Conservation (phyloP, 768 basidiomycete species). For the Suillus fuscotomentosus region DNA sequence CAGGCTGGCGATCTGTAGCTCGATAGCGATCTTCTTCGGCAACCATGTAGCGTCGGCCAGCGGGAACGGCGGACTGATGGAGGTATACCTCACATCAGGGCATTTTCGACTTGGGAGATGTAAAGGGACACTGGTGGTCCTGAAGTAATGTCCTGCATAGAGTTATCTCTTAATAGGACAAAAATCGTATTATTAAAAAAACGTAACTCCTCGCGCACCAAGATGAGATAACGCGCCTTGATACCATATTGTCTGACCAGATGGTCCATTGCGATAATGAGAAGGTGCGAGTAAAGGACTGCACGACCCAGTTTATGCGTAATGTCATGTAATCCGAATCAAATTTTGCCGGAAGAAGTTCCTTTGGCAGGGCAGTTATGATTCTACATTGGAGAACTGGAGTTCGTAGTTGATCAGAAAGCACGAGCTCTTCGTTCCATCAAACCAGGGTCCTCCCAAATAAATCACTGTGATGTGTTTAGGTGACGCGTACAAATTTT, state of each 20-base stretch:
- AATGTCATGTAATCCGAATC: conserved; percentile 92
- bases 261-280: conserved; percentile 94
- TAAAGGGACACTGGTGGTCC: too few species aligned
- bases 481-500: conserved; percentile 86
- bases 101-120: too few species aligned
- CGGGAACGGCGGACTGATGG: too few species aligned
- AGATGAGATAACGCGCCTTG: conserved; percentile 89
- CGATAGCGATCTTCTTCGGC: conserved; percentile 87
- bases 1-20: conserved; percentile 88
- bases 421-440: conserved; percentile 92
- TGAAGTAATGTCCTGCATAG: too few species aligned
- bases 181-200: too few species aligned
- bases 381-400: conserved; percentile 94
- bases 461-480: conserved; percentile 78
- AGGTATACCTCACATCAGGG: too few species aligned
- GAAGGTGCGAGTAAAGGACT: conserved; percentile 97
- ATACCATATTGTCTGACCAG: conserved; percentile 81
- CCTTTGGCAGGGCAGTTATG: conserved; percentile 89
- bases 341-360: conserved; percentile 78
- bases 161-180: too few species aligned
- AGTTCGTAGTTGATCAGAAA: conserved; percentile 82
- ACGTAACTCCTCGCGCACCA: conserved; percentile 92
- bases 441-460: conserved; percentile 89
- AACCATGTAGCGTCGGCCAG: conserved; percentile 66
- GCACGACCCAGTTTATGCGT: conserved; percentile 99